Conservation (phyloP, 331 rosid species). For the Cydonia oblonga region DNA sequence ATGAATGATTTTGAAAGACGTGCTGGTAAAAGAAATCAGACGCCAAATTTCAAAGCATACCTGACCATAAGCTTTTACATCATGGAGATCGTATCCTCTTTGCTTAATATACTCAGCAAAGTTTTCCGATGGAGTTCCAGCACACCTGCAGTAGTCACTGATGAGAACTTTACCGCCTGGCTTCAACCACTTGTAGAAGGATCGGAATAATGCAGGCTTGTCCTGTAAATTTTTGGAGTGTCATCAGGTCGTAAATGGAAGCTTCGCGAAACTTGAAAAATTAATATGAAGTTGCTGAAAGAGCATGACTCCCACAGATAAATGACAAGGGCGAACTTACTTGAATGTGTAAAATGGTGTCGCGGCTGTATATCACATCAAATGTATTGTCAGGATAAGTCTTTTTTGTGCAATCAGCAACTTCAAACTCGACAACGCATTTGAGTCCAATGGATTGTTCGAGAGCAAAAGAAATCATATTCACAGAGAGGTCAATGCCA, state of each 20-base stretch:
- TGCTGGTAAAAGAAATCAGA: background rate
- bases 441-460: conserved; percentile 76
- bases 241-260: too few species aligned
- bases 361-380: conserved; percentile 79
- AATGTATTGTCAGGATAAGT: conserved; percentile 50
- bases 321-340: conserved; percentile 29
- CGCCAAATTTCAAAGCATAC: conserved; percentile 19
- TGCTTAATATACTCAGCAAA: conserved; percentile 65
- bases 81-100: conserved; percentile 73
- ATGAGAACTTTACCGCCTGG: conserved; percentile 87
- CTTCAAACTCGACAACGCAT: conserved; percentile 73
- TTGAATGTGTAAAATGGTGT: conserved; percentile 73
- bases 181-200: conserved; percentile 83
- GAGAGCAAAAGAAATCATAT: conserved; percentile 84
- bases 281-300: background rate
- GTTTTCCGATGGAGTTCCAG: conserved; percentile 49
- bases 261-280: background rate
- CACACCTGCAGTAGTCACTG: conserved; percentile 68
- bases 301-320: background rate
- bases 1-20: background rate
- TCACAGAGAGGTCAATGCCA: conserved; percentile 80
- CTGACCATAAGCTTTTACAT: conserved; percentile 48
- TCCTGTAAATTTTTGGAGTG: too few species aligned
- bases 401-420: conserved; percentile 78
- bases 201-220: conserved; percentile 57